Conservation (phyloP, 2,329 filamentous ascomycete species). For the Leptographium radiaticola region DNA sequence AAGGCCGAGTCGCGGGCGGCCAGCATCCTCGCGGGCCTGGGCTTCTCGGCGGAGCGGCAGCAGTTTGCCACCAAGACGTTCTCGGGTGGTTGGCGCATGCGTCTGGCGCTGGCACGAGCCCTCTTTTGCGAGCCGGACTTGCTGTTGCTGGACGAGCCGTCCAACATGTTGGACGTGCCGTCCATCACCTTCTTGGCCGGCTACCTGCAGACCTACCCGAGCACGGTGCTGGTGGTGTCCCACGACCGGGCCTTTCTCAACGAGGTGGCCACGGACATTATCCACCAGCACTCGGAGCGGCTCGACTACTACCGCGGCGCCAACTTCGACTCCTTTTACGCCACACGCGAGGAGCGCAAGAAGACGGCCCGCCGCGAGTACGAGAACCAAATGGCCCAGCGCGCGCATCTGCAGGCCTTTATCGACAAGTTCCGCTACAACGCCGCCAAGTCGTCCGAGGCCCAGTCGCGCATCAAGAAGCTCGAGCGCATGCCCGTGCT, state of each 20-base stretch:
- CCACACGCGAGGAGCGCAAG: slow-evolving; percentile 89
- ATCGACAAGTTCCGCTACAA: slow-evolving; percentile 99
- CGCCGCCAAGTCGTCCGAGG: slow-evolving; percentile 94
- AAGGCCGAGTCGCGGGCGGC: slow-evolving; percentile 93
- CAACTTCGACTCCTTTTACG: slow-evolving; percentile 96
- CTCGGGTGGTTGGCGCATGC: slow-evolving; percentile 99
- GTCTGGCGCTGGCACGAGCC: slow-evolving; percentile 83
- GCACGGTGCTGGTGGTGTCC: slow-evolving; percentile 89
- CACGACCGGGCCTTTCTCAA: slow-evolving; percentile 99
- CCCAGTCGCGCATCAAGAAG: slow-evolving; percentile 98
- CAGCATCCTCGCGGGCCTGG: slow-evolving; percentile 90
- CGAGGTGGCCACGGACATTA: slow-evolving; percentile 97
- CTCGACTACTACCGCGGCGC: slow-evolving; percentile 97
- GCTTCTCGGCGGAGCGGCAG: slow-evolving; percentile 88
- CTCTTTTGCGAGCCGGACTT: slow-evolving; percentile 97
- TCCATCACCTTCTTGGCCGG: slow-evolving; percentile 96
- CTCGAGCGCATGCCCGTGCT: slow-evolving; percentile 92
- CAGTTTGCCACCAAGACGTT: slow-evolving; percentile 93
- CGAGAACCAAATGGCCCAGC: slow-evolving; percentile 92
- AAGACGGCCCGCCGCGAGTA: slow-evolving; percentile 97
- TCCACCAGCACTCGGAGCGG: slow-evolving; percentile 93
- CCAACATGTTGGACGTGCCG: slow-evolving; percentile 99
- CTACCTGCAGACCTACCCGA: slow-evolving; percentile 88
- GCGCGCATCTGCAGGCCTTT: slow-evolving; percentile 90
- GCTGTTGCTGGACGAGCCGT: slow-evolving; percentile 93